Base-by-base conservation (phyloP, 768 basidiomycete genomes). In the Sutorius australiensis region DNA sequence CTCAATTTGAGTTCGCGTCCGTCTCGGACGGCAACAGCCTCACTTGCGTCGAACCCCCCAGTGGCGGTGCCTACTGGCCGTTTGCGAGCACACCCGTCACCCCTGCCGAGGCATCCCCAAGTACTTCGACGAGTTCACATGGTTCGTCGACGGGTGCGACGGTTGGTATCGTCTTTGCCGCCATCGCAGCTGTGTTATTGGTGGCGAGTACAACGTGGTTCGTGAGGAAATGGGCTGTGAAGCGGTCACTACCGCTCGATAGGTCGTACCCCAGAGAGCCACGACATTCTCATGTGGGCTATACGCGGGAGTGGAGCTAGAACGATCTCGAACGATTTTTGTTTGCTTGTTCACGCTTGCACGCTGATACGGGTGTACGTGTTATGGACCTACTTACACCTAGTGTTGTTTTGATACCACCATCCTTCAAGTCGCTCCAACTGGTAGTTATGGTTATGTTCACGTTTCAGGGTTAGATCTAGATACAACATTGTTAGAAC, bases 51-150 rank as follows among this genome's bases (percentile, higher is more conserved):
- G 57, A 80, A 12, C 86, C 87, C 28, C 87, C 87, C 1, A 67
- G 74, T 33, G 82, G 81, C 28, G 87, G 87, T 12, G 77, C 82
- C 65, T 86, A 76, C 61, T 89, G 88, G 88, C 88, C 88, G 0
- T 85, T 79, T 53, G 84, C 82, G 14, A 73, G 73, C 1, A 79
- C 64, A 27, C 55, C 66, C 0, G 30, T 56, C 24, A 49, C 46
- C 38, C 56, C 61, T 24, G 57, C 68, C 1, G 40, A 56, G 34
- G 11, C 57, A 30, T 10, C 51, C n/a, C 32, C 51, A 30, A 46
- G 16, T 1, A 37, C 36, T 24, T 24, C 24, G n/a, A n/a, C 53
- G 28, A 46, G 55, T 41, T 49, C 64, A 2, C 61, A 58, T 34
- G 53, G 64, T 16, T 48, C 56, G 21, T 73, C 75, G 1, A 60